phyloP scores from a whole-genome alignment of 2,329 filamentous ascomycete genomes.

The Sporothrix sp. region DNA sequence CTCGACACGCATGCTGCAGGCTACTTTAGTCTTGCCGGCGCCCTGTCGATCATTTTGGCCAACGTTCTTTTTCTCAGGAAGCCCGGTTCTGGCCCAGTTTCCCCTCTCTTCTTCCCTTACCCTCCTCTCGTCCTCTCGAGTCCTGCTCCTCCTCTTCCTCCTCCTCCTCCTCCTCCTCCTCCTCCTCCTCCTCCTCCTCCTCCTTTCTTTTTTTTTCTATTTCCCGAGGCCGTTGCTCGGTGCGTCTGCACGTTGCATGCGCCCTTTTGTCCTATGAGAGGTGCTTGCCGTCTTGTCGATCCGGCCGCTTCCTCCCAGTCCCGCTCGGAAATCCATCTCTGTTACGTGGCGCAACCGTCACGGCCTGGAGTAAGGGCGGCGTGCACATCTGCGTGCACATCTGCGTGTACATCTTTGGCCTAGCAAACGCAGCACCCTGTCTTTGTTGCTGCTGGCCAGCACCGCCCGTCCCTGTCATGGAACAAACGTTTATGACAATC shows the following conservation, averaged over 20 bases:
- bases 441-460: no score
- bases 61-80: constrained; percentile 3
- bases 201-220: not conserved
- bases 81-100: not conserved
- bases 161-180: not conserved
- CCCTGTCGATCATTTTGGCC: constrained; percentile 11
- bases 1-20: constrained; percentile 6
- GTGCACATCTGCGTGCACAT: no score
- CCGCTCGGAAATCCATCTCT: no score
- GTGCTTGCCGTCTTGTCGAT: not conserved
- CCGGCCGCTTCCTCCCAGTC: no score
- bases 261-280: not conserved
- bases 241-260: not conserved
- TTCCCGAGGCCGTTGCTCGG: not conserved
- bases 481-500: constrained; percentile 85
- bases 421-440: no score
- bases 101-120: constrained; percentile 1
- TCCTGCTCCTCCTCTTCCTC: not conserved
- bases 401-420: no score
- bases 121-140: not conserved
- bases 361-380: no score
- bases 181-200: no score
- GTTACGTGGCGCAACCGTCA: no score
- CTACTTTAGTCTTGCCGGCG: constrained; percentile 12
- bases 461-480: constrained; percentile 45